These are phyloP conservation scores for Kwoniella mangroviensis DNA, from an alignment of 768 basidiomycete species.

Conservation along the genomic window DNA sequence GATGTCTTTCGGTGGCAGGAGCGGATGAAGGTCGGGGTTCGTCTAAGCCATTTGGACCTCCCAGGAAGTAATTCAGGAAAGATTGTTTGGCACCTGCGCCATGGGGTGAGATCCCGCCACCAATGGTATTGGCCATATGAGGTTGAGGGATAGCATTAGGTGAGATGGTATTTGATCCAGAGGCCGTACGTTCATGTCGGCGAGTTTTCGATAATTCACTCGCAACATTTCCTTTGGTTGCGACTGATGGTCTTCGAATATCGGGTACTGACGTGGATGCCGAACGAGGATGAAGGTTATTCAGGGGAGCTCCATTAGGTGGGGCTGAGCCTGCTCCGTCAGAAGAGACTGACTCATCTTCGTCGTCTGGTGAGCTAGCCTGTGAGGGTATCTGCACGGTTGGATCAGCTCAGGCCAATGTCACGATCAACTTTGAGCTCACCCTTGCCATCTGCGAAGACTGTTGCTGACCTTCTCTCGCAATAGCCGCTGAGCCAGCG, in stretches of 20 bases:
- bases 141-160: slow-evolving; percentile 10
- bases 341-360: slow-evolving; percentile 65
- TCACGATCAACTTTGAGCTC: slow-evolving; percentile 3
- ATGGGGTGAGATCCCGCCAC: slow-evolving; percentile 47
- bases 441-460: slow-evolving; percentile 29
- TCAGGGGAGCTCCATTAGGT: slow-evolving; percentile 23
- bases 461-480: slow-evolving; percentile 44
- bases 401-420: slow-evolving; percentile 2
- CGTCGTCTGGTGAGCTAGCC: slow-evolving; percentile 65
- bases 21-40: slow-evolving; percentile 18
- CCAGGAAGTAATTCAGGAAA: slow-evolving; percentile 97
- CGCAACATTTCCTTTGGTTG: slow-evolving; percentile 43
- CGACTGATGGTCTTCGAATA: slow-evolving; percentile 33
- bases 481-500: slow-evolving; percentile 68
- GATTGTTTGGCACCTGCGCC: slow-evolving; percentile 81
- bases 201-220: slow-evolving; percentile 52
- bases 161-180: slow-evolving; percentile 21
- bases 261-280: slow-evolving; percentile 60
- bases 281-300: slow-evolving; percentile 63
- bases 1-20: slow-evolving; percentile 16
- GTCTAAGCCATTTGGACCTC: slow-evolving; percentile 67
- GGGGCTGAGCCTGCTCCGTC: slow-evolving; percentile 55
- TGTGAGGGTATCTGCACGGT: slow-evolving; percentile 37
- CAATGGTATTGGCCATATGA: slow-evolving; percentile 15
- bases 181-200: slow-evolving; percentile 44